A percentile compares a stretch with the other conserved stretches of the same genome.
Conservation (phyloP, 1,284 basidiomycete species). For the Coniferiporia sulphurascens region DNA sequence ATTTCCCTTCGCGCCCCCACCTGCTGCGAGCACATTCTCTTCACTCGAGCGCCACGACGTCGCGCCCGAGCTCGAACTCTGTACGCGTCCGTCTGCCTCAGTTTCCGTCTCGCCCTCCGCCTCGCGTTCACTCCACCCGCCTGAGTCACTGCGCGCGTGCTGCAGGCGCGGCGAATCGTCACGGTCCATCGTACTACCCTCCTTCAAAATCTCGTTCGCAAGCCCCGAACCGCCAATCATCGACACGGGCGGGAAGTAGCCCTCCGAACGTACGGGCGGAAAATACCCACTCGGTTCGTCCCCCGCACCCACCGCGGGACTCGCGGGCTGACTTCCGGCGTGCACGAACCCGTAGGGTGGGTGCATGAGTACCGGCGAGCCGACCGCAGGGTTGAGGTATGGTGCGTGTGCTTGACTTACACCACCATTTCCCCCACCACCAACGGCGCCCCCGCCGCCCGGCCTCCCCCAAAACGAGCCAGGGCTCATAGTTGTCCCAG, state of each 20-base stretch:
- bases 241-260: conserved; percentile 30
- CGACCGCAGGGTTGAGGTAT: conserved; percentile 62
- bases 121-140: not conserved
- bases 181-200: conserved; percentile 18
- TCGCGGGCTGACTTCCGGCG: conserved; percentile 13
- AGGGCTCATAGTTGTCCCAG: conserved; percentile 66
- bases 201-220: conserved; percentile 39
- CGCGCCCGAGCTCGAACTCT: conserved; percentile 11
- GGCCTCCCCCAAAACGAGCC: conserved; percentile 63
- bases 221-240: conserved; percentile 27
- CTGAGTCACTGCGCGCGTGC: conserved; percentile 11
- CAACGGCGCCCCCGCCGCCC: conserved; percentile 33
- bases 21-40: not conserved
- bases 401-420: conserved; percentile 27
- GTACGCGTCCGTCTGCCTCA: not conserved
- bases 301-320: conserved; percentile 14
- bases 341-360: conserved; percentile 9
- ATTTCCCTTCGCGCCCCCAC: no score
- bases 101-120: conserved; percentile 4
- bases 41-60: conserved; percentile 16
- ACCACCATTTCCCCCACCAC: conserved; percentile 22
- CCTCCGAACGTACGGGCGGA: conserved; percentile 31
- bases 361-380: conserved; percentile 50
- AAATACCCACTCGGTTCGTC: conserved; percentile 38
- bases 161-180: not conserved